Conservation (phyloP, 116 monocot genomes). For the Dioscorea cayenensis region DNA sequence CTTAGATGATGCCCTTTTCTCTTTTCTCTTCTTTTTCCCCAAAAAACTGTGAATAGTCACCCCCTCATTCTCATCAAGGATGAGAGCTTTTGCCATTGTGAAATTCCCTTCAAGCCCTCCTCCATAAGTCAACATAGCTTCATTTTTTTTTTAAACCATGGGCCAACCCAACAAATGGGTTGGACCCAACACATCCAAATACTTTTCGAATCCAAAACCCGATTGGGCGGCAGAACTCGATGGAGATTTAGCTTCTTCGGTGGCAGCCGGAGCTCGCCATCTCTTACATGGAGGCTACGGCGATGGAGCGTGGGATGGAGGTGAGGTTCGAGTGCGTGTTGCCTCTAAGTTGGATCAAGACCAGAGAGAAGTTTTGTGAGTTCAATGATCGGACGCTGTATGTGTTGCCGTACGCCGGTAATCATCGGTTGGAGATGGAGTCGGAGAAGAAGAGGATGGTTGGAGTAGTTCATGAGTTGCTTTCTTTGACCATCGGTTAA, state of each 20-base stretch:
- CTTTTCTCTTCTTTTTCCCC: too few relatives aligned
- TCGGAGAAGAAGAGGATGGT: constrained; percentile 53
- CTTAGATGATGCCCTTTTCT: too few relatives aligned
- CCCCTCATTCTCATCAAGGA: too few relatives aligned
- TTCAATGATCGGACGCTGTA: constrained; percentile 56
- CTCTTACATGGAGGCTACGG: constrained; percentile 37
- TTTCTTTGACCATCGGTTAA: constrained; percentile 79
- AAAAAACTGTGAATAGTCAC: too few relatives aligned
- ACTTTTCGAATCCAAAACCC: constrained; percentile 51
- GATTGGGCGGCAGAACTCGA: constrained; percentile 33
- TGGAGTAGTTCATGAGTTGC: constrained; percentile 68
- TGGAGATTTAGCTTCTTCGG: constrained; percentile 66
- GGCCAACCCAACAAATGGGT: too few relatives aligned
- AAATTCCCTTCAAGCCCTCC: too few relatives aligned
- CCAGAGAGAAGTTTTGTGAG: constrained; percentile 45
- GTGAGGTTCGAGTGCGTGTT: constrained; percentile 50
- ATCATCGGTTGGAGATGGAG: constrained; percentile 9
- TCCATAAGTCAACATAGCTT: too few relatives aligned
- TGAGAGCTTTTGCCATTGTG: too few relatives aligned
- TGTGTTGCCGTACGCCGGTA: constrained; percentile 49
- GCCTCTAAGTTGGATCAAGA: constrained; percentile 56
- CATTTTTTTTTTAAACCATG: too few relatives aligned
- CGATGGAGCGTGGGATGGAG: constrained; percentile 10
- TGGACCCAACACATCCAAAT: too few relatives aligned
- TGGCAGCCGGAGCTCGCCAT: constrained; percentile 60